phyloP scores from a whole-genome alignment of 805 yeast genomes.

The Komagataella pseudopastoris region DNA sequence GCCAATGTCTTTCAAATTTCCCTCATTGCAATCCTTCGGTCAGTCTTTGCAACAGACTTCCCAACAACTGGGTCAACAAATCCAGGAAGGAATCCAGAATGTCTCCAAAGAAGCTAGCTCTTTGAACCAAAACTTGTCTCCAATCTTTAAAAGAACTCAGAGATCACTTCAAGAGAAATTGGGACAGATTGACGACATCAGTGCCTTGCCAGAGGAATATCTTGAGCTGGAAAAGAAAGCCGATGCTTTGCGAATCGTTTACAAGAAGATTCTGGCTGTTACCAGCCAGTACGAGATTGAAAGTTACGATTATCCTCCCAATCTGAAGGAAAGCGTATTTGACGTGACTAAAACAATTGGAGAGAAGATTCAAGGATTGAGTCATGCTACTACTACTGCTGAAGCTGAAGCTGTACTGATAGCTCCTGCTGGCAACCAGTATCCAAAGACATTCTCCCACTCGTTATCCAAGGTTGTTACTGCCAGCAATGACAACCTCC shows the following conservation, averaged over 20 bases:
- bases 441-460: constrained; percentile 65
- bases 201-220: constrained; percentile 67
- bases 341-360: constrained; percentile 47
- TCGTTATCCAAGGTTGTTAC: constrained; percentile 47
- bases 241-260: constrained; percentile 48
- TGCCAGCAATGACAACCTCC: constrained; percentile 23
- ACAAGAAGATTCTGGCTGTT: constrained; percentile 35
- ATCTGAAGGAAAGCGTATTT: constrained; percentile 48
- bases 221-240: constrained; percentile 51
- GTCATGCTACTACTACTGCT: constrained; percentile 50
- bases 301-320: constrained; percentile 77
- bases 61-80: constrained; percentile 15
- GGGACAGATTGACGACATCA: constrained; percentile 51
- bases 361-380: constrained; percentile 43
- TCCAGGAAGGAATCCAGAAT: constrained; percentile 17
- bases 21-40: constrained; percentile 13
- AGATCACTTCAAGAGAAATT: constrained; percentile 48
- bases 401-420: constrained; percentile 48
- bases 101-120: constrained; percentile 20
- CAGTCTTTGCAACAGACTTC: constrained; percentile 20
- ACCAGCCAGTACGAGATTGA: constrained; percentile 59
- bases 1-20: constrained; percentile 18
- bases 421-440: constrained; percentile 16
- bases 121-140: constrained; percentile 25
- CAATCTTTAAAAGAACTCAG: constrained; percentile 46